Evolutionary conservation across 2,329 filamentous ascomycete genomes (phyloP), one percentile per base, ranked within the genome.

Genomic region (Nothophaeocryptopus gaeumannii): DNA sequence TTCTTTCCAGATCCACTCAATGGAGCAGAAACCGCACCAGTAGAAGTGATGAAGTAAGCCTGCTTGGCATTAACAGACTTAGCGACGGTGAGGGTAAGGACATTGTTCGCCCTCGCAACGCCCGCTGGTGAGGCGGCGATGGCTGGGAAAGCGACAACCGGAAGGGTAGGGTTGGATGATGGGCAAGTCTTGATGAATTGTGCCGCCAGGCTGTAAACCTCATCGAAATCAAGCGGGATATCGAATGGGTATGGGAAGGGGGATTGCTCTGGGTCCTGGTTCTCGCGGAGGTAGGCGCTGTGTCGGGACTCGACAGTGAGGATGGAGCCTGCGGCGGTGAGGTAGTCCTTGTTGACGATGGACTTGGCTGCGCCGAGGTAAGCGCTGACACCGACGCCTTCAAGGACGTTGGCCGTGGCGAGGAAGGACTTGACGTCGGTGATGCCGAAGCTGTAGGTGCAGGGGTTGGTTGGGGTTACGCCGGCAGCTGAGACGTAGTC

Each of bases 301-400:
- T 87, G 83, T 8, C 83, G 78, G 30, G 83, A 76, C 61, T 86
- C 83, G 48, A 85, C 78, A 29, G 80, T 81, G 31, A 87, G 72
- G 61, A 88, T 82, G 48, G 78, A 78, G 20, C 78, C 83, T 1
- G 83, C 83, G 3, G 77, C 77, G 0, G 78, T 79, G 39, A 86
- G 70, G 68, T 84, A 84, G 15, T 71, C 70, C 55, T 80, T 77
- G 64, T 77, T 74, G 53, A 77, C 74, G 54, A 82, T 83, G 51
- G 73, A 72, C 16, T 77, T 76, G 5, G 83, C 83, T 13, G 82
- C 83, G 39, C 81, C 80, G 39, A 86, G 76, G 68, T 84, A 84
- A 14, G 79, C 79, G 29, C 74, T 78, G 43, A 81, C 76, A 56
- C 79, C 80, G 35, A 83, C 78, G 35, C 56, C 76, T 62, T 83